Evolutionary conservation across 2,329 filamentous ascomycete species (phyloP), one percentile per base, ranked within the genome.

Genomic region (Dactylellina haptotyla): DNA sequence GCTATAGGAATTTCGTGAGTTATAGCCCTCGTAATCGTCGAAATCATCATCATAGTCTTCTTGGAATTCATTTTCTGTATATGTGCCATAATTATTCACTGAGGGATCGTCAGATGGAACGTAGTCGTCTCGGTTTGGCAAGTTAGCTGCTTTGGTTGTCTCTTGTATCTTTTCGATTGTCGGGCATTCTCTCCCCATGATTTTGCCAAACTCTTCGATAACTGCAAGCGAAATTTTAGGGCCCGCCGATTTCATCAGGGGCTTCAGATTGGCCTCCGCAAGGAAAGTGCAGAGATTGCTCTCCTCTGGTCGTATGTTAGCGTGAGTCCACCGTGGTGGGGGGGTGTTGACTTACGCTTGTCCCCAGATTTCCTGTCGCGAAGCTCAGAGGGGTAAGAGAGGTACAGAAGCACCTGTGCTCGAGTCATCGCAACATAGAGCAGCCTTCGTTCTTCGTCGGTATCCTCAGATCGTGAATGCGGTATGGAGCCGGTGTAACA

Each of bases 371-470:
- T 79, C 79, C n/a, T 79, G 76, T 89, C 76, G 88, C 88, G 37
- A 61, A 73, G 61, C 16, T 73, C 48, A 18, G 89, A 80, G 0
- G 93, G 92, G 76, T 88, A 91, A 80, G 92, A 97, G 62, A 98
- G 83, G 77, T 97, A 97, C 0, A 99, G 83, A 28, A 98, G 82
- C 0, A 88, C 89, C 79, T 98, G 89, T 4, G 95, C 94, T 79
- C 94, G 85, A 2, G 94, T 99, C 93, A 99, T 98, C 26, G 93
- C 94, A 12, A 99, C 95, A 78, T 98, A 99, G 0, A 99, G 84
- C 48, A 99, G 82, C 26, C 94, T 86, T 70, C 95, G 85, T 80
- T 99, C 94, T 80, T 99, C 94, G 65, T 94, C 90, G 2, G 85
- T 84, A 79, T 98, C 92, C 48, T 97, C 93, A 1, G 93, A 87